These are phyloP conservation scores for Hsuehochloa calcarea DNA, from an alignment of 176 grass and related monocot species.

Conservation along the genomic window DNA sequence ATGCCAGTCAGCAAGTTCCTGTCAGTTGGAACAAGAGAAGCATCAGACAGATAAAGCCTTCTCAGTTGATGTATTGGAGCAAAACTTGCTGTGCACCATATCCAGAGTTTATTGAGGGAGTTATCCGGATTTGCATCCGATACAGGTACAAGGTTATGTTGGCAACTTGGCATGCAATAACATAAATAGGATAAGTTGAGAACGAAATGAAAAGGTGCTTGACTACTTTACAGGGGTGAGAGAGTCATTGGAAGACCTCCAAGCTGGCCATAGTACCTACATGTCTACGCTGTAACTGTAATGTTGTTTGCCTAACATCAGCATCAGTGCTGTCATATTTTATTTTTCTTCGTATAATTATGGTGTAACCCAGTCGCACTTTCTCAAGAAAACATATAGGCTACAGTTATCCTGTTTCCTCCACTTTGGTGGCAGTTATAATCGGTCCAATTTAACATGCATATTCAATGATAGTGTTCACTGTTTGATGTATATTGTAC, in stretches of 20 bases:
- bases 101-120: neutral
- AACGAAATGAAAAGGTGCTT: neutral
- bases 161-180: neutral
- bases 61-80: neutral
- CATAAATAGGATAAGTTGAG: neutral
- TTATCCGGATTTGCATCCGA: neutral
- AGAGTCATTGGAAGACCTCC: neutral
- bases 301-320: neutral
- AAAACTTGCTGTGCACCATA: neutral
- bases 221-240: neutral
- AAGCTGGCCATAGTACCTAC: neutral
- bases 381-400: neutral
- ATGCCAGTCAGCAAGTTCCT: conserved; percentile 97
- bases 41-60: conserved; percentile 69
- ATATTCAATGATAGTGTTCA: neutral
- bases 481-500: no score
- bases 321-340: neutral
- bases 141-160: neutral
- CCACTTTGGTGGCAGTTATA: neutral
- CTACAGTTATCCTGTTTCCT: neutral
- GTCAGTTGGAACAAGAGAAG: conserved; percentile 63
- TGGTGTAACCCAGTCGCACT: neutral
- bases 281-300: neutral
- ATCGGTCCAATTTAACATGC: neutral
- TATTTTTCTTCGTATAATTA: neutral